Percentiles rank a stretch among this genome's conserved stretches.
Conservation (phyloP, 371 early-diverging fungal species). For the Mortierella sp. region DNA sequence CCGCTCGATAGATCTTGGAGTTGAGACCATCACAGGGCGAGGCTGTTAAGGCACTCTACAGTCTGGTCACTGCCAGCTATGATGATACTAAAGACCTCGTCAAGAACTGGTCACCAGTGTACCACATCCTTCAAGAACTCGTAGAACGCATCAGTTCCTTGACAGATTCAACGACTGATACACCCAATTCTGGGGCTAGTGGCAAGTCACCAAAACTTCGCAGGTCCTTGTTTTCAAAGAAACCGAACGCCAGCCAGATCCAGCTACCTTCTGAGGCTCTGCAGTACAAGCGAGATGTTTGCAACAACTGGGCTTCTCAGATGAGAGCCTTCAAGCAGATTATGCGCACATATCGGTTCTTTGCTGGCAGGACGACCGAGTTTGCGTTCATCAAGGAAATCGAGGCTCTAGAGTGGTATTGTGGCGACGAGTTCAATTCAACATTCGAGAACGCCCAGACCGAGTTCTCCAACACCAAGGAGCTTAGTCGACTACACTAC, state of each 20-base stretch:
- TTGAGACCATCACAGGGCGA: slow-evolving; percentile 13
- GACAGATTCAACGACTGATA: not conserved
- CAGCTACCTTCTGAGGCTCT: slow-evolving; percentile 15
- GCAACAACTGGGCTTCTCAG: slow-evolving; percentile 24
- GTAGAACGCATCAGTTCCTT: slow-evolving; percentile 11
- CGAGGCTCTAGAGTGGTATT: slow-evolving; percentile 9
- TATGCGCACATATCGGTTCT: slow-evolving; percentile 13
- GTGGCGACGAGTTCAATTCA: slow-evolving; percentile 5
- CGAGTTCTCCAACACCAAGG: slow-evolving; percentile 10
- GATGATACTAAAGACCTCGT: slow-evolving; percentile 30
- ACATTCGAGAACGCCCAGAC: slow-evolving; percentile 16
- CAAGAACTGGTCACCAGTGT: slow-evolving; percentile 26
- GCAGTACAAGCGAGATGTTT: slow-evolving; percentile 17
- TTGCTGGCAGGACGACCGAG: slow-evolving; percentile 10
- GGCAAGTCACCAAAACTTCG: slow-evolving; percentile 19
- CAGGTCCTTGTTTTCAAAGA: slow-evolving; percentile 18
- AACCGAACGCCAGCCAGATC: not conserved
- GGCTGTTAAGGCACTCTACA: slow-evolving; percentile 18
- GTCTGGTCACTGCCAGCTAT: slow-evolving; percentile 8
- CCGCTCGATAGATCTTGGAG: slow-evolving; percentile 26
- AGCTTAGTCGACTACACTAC: slow-evolving; percentile 18
- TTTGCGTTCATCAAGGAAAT: slow-evolving; percentile 22
- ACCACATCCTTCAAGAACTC: slow-evolving; percentile 29
- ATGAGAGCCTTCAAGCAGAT: slow-evolving; percentile 31
- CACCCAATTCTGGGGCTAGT: not conserved